Evolutionary conservation across 495 filamentous ascomycete genomes (phyloP), one percentile per base, ranked within the genome.

Genomic region (Filosporella fistucella): DNA sequence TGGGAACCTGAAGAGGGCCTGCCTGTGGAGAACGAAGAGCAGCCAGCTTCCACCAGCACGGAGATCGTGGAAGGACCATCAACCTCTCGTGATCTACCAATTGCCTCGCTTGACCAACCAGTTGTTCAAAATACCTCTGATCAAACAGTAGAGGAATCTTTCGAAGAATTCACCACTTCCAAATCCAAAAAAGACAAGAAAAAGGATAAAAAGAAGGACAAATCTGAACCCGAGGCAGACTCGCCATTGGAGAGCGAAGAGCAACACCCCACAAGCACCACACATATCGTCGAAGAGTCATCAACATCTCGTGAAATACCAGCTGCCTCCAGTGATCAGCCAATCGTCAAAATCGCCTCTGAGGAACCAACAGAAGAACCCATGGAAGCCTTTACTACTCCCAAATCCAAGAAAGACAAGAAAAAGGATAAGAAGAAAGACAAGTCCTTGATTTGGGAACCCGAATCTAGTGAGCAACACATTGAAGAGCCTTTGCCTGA

Each of bases 391-490:
- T 7, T 8, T 6, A 17, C 34, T 34, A 29, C 30, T 45, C 25
- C 39, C 33, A 47, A 32, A 29, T 42, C 57, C 5, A 64, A 57
- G 41, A 67, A 61, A 50, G 41, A 54, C 9, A 62, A 49, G 46
- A 61, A 63, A 42, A 67, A 62, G 14, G 68, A 67, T 48, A 69
- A 70, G 47, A 64, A 66, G 35, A 68, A 61, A 52, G 59, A 55
- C 26, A 65, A 67, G 60, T 53, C 40, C 7, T 57, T 55, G 42
- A 41, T 45, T 5, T 25, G 52, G 16, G 51, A 62, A 17, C 54
- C 66, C 29, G 34, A 47, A 35, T 35, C 30, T 23, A 37, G 43
- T 21, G 23, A 50, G 10, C 35, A 38, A 22, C 35, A 16, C 5
- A 21, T 21, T 21, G 35, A 38, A 39, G 26, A 54, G n/a, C 4